Evolutionary conservation across 331 rosid species (phyloP), one percentile per base, ranked within the genome.

Genomic region (Malus hybrid): DNA sequence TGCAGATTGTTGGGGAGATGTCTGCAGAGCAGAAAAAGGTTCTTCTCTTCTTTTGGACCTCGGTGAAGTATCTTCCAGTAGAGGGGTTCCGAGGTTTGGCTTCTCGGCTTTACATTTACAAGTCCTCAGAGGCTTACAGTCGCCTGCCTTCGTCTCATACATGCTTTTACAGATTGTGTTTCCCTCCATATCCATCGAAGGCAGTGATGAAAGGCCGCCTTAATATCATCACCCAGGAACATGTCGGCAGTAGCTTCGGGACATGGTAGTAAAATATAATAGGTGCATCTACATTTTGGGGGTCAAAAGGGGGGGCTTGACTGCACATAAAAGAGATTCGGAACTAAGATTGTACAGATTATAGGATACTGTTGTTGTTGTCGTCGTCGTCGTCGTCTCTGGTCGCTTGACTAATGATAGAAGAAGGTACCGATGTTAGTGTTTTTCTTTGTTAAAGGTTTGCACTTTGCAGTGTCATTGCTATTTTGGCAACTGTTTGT

Each of bases 1-100:
- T 16, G 82, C 87, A 93, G 96, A 82, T 85, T 75, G 94, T 93
- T 36, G 85, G 80, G 71, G 85, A 69, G 62, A 90, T 93, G 98
- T 76, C 95, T 0, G 80, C 83, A 16, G 87, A 93, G 82, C 88
- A 86, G 82, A 90, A 85, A 79, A 85, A 83, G 86, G 83, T 78
- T 80, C 95, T 90, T 70, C 90, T 93, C 65, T 90, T 89, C 81
- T 93, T 93, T 72, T 93, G 98, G 98, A 93, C 95, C 9, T 90
- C 96, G 6, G 79, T 93, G 81, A 89, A 89, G 83, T 85, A 90
- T 83, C 87, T 90, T 78, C 98, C 98, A 20, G 87, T 84, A 27
- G 95, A 93, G 82, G 98, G 98, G 52, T 93, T 93, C 75, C 75
- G 46, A 50, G 97, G 97, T 39, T 85, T 93, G 78, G 76, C 84